These are phyloP conservation scores for Elaeagnus macrophylla DNA, from an alignment of 306 rosid genomes.

Conservation along the genomic window DNA sequence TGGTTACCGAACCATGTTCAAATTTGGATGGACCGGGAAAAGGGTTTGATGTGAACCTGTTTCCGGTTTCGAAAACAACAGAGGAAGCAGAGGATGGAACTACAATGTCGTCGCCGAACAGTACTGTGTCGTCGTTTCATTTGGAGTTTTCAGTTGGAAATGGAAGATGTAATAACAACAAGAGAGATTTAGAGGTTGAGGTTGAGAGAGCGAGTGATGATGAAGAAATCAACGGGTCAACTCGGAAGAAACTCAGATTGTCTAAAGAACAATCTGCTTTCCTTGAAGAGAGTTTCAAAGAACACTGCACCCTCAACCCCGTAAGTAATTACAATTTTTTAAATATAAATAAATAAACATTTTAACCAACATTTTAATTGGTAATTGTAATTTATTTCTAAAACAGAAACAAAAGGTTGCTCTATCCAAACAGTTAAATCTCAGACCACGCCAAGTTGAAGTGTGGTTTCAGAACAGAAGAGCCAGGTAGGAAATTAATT, in stretches of 20 bases:
- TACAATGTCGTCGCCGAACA: constrained; percentile 65
- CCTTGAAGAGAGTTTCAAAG: constrained; percentile 90
- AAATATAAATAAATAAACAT: no score
- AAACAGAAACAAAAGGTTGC: constrained; percentile 82
- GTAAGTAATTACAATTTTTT: no score
- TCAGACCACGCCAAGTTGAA: constrained; percentile 96
- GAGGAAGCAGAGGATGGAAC: constrained; percentile 53
- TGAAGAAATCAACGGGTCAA: constrained; percentile 59
- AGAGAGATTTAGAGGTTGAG: constrained; percentile 50
- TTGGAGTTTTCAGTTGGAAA: constrained; percentile 51
- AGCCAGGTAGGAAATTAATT: constrained; percentile 50
- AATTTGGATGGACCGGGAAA: constrained; percentile 35
- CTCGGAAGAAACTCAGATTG: constrained; percentile 84
- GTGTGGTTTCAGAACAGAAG: constrained; percentile 99
- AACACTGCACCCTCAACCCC: constrained; percentile 85
- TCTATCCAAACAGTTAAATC: constrained; percentile 74
- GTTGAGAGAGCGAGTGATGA: constrained; percentile 65
- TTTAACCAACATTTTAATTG: neutral
- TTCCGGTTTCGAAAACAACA: constrained; percentile 16
- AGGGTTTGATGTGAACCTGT: constrained; percentile 52
- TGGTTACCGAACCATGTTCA: constrained; percentile 35
- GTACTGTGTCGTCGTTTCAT: constrained; percentile 58
- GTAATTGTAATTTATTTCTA: neutral
- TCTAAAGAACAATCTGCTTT: constrained; percentile 85
- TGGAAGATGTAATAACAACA: constrained; percentile 25